Conservation (phyloP, 129 eudicot species). For the Helianthus annuus region DNA sequence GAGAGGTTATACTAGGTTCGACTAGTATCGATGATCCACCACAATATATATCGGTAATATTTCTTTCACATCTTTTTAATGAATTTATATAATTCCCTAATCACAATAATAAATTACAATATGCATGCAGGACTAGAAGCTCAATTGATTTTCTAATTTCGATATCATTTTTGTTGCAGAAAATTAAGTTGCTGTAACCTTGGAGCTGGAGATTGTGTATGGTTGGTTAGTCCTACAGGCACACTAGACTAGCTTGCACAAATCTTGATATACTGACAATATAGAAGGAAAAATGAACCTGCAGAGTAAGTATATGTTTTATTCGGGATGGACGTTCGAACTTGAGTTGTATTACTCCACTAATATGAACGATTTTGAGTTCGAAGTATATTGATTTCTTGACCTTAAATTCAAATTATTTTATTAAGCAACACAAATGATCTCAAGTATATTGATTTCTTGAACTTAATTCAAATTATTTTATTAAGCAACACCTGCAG, state of each 20-base stretch:
- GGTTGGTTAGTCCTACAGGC: slow-evolving; percentile 1
- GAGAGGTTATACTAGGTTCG: slow-evolving; percentile 71
- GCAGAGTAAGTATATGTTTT: not conserved
- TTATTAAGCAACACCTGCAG: not conserved
- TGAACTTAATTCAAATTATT: too few species aligned
- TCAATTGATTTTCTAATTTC: not conserved
- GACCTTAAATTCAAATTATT: not conserved
- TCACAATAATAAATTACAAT: not conserved
- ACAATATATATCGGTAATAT: slow-evolving; percentile 57
- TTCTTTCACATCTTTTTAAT: not conserved
- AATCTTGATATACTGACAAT: not conserved
- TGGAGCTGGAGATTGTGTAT: not conserved
- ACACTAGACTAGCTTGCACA: not conserved
- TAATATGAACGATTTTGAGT: not conserved
- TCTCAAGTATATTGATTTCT: not conserved
- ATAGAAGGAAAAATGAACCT: not conserved
- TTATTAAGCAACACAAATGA: not conserved
- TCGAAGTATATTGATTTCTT: not conserved
- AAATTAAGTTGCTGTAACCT: slow-evolving; percentile 2
- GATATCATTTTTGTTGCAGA: slow-evolving; percentile 2
- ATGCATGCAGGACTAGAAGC: not conserved
- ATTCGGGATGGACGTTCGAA: not conserved
- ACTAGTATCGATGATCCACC: slow-evolving; percentile 77
- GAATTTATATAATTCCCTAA: not conserved
- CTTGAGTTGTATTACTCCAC: not conserved